These are phyloP conservation scores for Spinacia oleracea DNA, from an alignment of 179 eudicot species.

Conservation along the genomic window DNA sequence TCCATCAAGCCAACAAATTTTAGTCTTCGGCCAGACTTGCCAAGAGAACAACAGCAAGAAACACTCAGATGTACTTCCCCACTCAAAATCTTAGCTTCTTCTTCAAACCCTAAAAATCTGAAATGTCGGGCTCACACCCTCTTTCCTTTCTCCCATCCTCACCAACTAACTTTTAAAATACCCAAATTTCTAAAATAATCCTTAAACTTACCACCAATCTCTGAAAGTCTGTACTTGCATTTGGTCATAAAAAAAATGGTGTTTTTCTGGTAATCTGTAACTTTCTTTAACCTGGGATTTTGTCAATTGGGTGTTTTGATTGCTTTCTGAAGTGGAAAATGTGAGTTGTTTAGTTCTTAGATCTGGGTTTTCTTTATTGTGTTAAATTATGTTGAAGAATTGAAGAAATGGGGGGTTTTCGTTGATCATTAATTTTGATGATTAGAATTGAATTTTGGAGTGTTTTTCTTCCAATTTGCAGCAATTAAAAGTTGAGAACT, in stretches of 20 bases:
- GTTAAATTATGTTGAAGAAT: not conserved
- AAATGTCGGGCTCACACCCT: not conserved
- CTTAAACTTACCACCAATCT: not conserved
- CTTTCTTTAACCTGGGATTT: constrained; percentile 1
- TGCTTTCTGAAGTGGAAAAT: constrained; percentile 3
- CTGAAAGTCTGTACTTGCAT: not conserved
- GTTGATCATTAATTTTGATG: not conserved
- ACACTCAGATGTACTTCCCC: constrained; percentile 6
- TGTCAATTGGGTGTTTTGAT: not conserved
- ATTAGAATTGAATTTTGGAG: constrained; percentile 2
- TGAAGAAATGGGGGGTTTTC: constrained; percentile 8
- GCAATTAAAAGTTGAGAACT: not conserved
- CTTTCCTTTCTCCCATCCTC: not conserved
- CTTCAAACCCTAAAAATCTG: constrained; percentile 32
- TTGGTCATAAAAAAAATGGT: not conserved
- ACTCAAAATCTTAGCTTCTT: constrained; percentile 14
- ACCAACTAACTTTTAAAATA: not conserved
- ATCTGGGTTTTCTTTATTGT: constrained; percentile 27
- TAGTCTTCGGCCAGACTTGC: constrained; percentile 12
- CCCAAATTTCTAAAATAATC: not conserved
- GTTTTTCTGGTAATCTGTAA: constrained; percentile 20
- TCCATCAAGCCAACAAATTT: constrained; percentile 14
- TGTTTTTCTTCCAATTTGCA: constrained; percentile 7
- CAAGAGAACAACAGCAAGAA: constrained; percentile 18
- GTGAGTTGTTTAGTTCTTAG: constrained; percentile 16